Percentiles rank a stretch among this genome's conserved stretches.
Conservation (phyloP, 1,284 basidiomycete genomes). For the Naganishia sp. region DNA sequence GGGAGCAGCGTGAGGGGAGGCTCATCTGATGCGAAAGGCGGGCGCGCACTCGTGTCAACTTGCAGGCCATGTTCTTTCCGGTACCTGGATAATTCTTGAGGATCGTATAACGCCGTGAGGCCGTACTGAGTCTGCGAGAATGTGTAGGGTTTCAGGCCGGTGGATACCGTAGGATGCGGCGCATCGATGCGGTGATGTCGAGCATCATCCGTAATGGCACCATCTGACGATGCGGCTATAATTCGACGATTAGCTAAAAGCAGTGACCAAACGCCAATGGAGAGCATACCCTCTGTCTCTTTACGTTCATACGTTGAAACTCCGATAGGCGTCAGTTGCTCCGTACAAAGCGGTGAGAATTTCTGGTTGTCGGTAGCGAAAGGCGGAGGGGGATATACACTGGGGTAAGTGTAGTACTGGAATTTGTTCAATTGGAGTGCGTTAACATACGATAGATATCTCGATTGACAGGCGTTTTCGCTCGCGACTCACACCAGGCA, state of each 20-base stretch:
- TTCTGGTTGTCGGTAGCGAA: too few species aligned
- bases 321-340: too few species aligned
- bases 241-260: not conserved
- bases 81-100: constrained; percentile 24
- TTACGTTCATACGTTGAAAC: too few species aligned
- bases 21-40: not conserved
- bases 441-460: too few species aligned
- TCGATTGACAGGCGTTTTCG: too few species aligned
- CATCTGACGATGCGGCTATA: not conserved
- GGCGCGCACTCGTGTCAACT: not conserved
- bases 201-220: not conserved
- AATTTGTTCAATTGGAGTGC: too few species aligned
- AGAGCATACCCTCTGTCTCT: too few species aligned
- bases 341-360: too few species aligned
- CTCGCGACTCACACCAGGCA: too few species aligned
- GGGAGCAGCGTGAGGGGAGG: constrained; percentile 21
- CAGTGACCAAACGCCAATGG: too few species aligned
- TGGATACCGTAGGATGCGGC: not conserved
- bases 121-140: constrained; percentile 21
- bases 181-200: not conserved
- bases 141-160: constrained; percentile 16
- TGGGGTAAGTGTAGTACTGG: too few species aligned
- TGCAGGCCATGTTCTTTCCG: constrained; percentile 16
- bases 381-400: too few species aligned
- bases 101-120: constrained; percentile 27